Base-by-base conservation (phyloP, 2,329 filamentous ascomycete genomes). In the Pyrenochaeta sp. region DNA sequence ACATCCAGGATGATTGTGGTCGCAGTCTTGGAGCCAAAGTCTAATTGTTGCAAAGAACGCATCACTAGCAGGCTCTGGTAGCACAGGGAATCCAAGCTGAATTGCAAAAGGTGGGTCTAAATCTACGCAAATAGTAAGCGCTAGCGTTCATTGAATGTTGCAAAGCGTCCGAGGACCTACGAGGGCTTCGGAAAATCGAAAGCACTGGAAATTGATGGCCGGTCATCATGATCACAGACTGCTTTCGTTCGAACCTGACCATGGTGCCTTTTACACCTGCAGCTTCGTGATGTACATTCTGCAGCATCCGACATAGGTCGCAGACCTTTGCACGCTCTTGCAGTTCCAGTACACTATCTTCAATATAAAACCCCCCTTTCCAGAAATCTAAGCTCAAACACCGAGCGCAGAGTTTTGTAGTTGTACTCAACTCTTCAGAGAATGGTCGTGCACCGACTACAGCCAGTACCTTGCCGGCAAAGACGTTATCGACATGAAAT, bases 61-160 rank as follows among this genome's bases (percentile, higher is more conserved):
- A 10, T 35, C 21, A 4, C 41, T 20, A 4, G 32, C 46, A 10
- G 40, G 23, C 17, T 45, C 15, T 2, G 55, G 55, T 4, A 60
- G 51, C 11, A 35, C 39, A 2, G 58, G 53, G 4, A 55, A 56
- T 14, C 62, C 60, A 5, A 62, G n/a, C 23, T 62, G 62, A 5
- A 63, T 53, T 4, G 32, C 35, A 20, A 23, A 36, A 4, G 45
- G 49, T 10, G 46, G 27, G 5, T 30, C 36, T 2, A 37, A 20
- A 6, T 52, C 42, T 48, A n/a, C n/a, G n/a, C n/a, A n/a, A n/a
- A n/a, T n/a, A n/a, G n/a, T n/a, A n/a, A n/a, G n/a, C n/a, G n/a
- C n/a, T n/a, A n/a, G n/a, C n/a, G n/a, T n/a, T n/a, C n/a, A n/a
- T n/a, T n/a, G n/a, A n/a, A n/a, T n/a, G n/a, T n/a, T n/a, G n/a